Base-by-base conservation (phyloP, 176 grass and related monocot genomes). In the Carex kokanica region DNA sequence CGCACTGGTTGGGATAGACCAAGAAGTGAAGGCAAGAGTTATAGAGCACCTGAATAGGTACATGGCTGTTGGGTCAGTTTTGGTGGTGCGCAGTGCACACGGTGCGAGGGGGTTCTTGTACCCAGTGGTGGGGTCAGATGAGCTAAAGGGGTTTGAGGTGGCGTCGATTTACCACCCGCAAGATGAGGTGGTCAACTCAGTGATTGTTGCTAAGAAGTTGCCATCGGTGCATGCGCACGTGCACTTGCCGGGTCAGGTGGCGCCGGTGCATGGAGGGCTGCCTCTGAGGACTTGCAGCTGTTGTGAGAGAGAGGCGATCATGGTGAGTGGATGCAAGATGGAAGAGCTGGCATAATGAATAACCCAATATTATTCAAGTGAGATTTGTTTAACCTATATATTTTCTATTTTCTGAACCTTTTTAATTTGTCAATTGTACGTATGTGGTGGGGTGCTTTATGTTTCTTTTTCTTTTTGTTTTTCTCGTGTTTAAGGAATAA, bases 141-240 rank as follows among this genome's bases (percentile, higher is more conserved):
- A 94, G 32, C 88, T 79, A 0, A 89, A 85, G 8, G 92, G 87
- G 51, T 97, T 97, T 21, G 92, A 94, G 56, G 85, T 93, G 65
- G 23, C 88, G 13, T 77, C 92, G 5, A 88, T 97, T 79, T 88
- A 84, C 85, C 95, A 97, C 66, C 96, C 96, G 0, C 62, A 84
- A 10, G 91, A 92, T 43, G 93, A 98, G 87, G 96, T 98, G 18
- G 95, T 98, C 81, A 98, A 95, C 88, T 98, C 96, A 5, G 92
- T 98, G 81, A 88, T 98, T 84, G 84, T 98, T 63, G 96, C 96
- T 10, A 90, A 92, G 86, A 98, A 95, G 56, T n/a, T 53, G 9
- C 23, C 12, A 18, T n/a, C 14, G 80, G 45, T 40, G 3, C 36
- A 36, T 25, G 81, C 2, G 8, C 6, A 29, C 20, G 5, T 31